Evolutionary conservation across 345 rosid genomes (phyloP).

Genomic region (Camelina sativa): DNA sequence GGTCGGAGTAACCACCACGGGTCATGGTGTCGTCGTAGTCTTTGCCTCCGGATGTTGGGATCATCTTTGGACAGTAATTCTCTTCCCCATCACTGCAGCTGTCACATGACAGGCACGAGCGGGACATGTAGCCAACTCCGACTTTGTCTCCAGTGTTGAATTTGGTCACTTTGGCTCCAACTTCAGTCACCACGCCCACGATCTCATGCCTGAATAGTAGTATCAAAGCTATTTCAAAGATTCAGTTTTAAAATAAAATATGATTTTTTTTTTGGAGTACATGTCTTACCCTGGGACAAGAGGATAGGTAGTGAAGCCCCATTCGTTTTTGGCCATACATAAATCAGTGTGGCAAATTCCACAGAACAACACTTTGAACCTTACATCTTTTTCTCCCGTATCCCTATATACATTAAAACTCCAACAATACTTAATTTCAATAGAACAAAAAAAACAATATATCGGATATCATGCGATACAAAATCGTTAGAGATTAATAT

Average conservation of each 20-base stretch:
- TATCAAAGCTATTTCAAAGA: no score
- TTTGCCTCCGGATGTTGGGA: conserved; percentile 35
- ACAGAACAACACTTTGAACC: conserved; percentile 51
- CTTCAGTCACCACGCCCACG: conserved; percentile 56
- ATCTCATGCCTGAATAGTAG: conserved; percentile 59
- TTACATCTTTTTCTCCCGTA: conserved; percentile 50
- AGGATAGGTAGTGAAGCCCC: conserved; percentile 55
- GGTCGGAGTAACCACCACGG: conserved; percentile 59
- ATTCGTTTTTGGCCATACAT: conserved; percentile 51
- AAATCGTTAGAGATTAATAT: not conserved
- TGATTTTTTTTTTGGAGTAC: not conserved
- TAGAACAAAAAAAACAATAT: not conserved
- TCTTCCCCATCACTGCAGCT: conserved; percentile 49
- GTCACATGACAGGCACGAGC: conserved; percentile 59
- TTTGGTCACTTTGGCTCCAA: conserved; percentile 54
- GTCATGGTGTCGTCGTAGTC: conserved; percentile 55
- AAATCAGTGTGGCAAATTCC: conserved; percentile 66
- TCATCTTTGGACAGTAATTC: conserved; percentile 56
- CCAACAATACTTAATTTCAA: not conserved
- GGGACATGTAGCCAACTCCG: conserved; percentile 59
- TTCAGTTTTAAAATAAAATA: not conserved
- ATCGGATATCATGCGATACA: not conserved
- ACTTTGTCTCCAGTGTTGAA: conserved; percentile 61
- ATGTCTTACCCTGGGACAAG: conserved; percentile 57
- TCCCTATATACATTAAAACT: conserved; percentile 35